Conservation (phyloP, 2,329 filamentous ascomycete species). For the Xylaria arbuscula region DNA sequence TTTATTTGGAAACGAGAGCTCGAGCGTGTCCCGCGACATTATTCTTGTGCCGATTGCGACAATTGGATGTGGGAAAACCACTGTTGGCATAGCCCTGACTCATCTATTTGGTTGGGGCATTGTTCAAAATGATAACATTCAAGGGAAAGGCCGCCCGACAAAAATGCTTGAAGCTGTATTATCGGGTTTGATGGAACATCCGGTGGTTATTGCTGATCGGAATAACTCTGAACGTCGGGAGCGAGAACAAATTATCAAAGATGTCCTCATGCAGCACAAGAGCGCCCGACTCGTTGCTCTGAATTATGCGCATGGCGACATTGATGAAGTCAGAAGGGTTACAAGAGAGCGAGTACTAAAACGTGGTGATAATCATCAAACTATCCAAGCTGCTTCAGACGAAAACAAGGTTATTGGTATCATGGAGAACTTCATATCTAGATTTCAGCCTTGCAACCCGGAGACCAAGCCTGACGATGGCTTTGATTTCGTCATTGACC, state of each 20-base stretch:
- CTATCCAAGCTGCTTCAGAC: constrained; percentile 86
- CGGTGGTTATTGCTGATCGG: constrained; percentile 88
- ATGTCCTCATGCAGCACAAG: constrained; percentile 72
- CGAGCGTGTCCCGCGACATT: constrained; percentile 71
- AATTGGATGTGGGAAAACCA: constrained; percentile 97
- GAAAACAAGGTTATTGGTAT: constrained; percentile 82
- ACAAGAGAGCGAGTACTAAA: constrained; percentile 83
- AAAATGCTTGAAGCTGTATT: constrained; percentile 80
- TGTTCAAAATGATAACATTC: constrained; percentile 96
- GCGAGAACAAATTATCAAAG: constrained; percentile 85
- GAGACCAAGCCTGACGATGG: constrained; percentile 76
- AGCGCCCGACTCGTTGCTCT: constrained; percentile 82
- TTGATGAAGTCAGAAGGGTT: constrained; percentile 77
- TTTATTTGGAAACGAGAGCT: constrained; percentile 61
- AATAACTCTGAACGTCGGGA: constrained; percentile 94
- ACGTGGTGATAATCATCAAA: constrained; percentile 96
- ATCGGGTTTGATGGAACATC: constrained; percentile 69
- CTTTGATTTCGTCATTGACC: constrained; percentile 86
- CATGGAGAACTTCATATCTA: constrained; percentile 91
- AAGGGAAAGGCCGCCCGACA: constrained; percentile 79
- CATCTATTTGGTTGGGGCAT: constrained; percentile 93
- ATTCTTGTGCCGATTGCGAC: constrained; percentile 92
- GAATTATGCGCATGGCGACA: constrained; percentile 85
- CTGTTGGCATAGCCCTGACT: constrained; percentile 81
- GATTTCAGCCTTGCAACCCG: constrained; percentile 82